These are phyloP conservation scores for Sporobolomyces phaffii DNA, from an alignment of 768 basidiomycete species.

Conservation along the genomic window DNA sequence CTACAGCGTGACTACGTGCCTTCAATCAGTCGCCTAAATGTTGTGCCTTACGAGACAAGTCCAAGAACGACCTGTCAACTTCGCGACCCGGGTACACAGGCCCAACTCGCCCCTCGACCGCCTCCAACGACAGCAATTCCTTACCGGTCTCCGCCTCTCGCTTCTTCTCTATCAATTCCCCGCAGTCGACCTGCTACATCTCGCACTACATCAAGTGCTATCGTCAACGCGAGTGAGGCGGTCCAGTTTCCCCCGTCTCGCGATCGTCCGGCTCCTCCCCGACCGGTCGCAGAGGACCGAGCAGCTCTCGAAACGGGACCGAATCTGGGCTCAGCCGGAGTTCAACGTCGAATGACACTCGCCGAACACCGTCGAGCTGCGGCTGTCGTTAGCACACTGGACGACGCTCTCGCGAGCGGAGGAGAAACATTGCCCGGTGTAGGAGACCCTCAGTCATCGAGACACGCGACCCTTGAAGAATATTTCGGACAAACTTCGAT, in stretches of 20 bases:
- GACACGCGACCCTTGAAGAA: neutral
- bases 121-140: neutral
- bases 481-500: neutral
- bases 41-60: too few relatives aligned
- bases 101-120: neutral
- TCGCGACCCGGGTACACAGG: too few relatives aligned
- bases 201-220: neutral
- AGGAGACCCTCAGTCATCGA: neutral
- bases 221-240: slow-evolving; percentile 3
- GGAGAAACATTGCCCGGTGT: neutral
- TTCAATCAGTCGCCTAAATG: too few relatives aligned
- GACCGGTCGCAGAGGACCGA: neutral
- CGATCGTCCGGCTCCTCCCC: neutral
- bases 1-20: neutral
- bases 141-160: neutral
- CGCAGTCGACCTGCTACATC: neutral
- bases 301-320: neutral
- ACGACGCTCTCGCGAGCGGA: slow-evolving; percentile 23
- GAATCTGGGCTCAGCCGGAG: neutral
- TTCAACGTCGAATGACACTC: slow-evolving; percentile 26
- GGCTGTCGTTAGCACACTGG: slow-evolving; percentile 5
- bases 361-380: slow-evolving; percentile 26
- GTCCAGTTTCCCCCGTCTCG: too few relatives aligned
- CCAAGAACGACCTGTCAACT: too few relatives aligned
- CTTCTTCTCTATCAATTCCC: neutral